Conservation (phyloP, 768 basidiomycete genomes). For the Chiua virens region DNA sequence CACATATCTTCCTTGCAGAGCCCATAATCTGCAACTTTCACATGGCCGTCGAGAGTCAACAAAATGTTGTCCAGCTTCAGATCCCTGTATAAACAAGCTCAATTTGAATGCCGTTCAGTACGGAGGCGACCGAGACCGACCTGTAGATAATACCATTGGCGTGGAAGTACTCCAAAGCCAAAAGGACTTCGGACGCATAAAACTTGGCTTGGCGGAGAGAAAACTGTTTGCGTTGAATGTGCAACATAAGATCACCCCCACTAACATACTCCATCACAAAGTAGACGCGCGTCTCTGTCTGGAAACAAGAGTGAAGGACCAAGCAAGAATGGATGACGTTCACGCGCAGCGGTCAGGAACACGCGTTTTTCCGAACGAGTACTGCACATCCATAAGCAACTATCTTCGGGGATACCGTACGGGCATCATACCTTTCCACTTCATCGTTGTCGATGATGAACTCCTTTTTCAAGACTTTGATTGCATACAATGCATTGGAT, state of each 20-base stretch:
- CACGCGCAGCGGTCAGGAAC: constrained; percentile 93
- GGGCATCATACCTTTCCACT: constrained; percentile 81
- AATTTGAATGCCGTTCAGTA: neutral
- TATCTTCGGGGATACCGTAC: neutral
- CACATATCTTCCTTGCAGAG: constrained; percentile 99
- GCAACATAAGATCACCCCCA: constrained; percentile 98
- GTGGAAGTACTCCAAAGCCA: constrained; percentile 98
- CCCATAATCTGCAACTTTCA: constrained; percentile 99
- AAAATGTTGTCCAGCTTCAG: constrained; percentile 98
- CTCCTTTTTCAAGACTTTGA: constrained; percentile 99
- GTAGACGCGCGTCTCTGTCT: constrained; percentile 98
- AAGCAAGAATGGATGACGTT: constrained; percentile 96
- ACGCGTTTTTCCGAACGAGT: constrained; percentile 99
- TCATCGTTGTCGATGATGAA: constrained; percentile 99
- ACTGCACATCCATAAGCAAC: constrained; percentile 41
- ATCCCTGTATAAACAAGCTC: constrained; percentile 56
- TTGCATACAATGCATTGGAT: constrained; percentile 86
- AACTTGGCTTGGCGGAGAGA: constrained; percentile 98
- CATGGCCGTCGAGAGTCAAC: constrained; percentile 93
- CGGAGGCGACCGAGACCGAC: constrained; percentile 47
- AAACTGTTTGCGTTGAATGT: constrained; percentile 99
- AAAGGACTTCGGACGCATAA: constrained; percentile 94
- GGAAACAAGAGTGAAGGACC: constrained; percentile 98
- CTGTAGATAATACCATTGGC: constrained; percentile 98
- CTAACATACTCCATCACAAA: constrained; percentile 99